Evolutionary conservation across 2,329 filamentous ascomycete genomes (phyloP), one percentile per base, ranked within the genome.

Genomic region (Verticillium zaregamsianum): DNA sequence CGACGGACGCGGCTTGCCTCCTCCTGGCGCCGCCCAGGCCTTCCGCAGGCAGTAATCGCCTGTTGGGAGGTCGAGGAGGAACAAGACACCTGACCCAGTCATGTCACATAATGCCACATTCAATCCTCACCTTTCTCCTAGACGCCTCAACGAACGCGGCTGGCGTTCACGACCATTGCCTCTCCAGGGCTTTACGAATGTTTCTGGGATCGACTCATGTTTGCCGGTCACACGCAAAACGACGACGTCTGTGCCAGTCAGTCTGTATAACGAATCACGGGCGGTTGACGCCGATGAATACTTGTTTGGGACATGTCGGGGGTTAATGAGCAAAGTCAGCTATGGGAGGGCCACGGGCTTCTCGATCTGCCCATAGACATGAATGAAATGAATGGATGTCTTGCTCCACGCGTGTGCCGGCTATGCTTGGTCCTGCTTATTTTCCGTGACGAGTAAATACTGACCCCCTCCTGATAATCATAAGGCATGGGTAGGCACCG

Each of bases 1-100:
- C 67, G 85, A 87, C 67, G 80, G 77, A 55, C 80, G 83, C 58
- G 81, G 82, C 31, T 82, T 84, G 74, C 82, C 82, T 59, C 82
- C 82, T 32, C 78, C 80, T 17, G 80, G 80, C 35, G 71, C 71
- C 37, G 71, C 68, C 37, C 70, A 67, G 60, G 70, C 69, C 20
- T 80, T 75, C 68, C 74, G 78, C 64, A 73, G 79, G 62, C 75
- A 72, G 64, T 74, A 66, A 61, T 12, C 20, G 40, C 20, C 40
- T 49, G n/a, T 25, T 3, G 9, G 40, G 40, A 49, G 40, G 40
- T 23, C 40, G 20, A 12, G 4, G 20, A 23, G n/a, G n/a, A 11
- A 8, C 40, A 25, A 49, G 40, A 49, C n/a, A 25, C 37, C 37
- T 23, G 40, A 49, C n/a, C 11, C 40, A 20, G 25, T 49, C 40